Conservation (phyloP, 2,329 filamentous ascomycete genomes). For the Xylariomycetidae sp. region DNA sequence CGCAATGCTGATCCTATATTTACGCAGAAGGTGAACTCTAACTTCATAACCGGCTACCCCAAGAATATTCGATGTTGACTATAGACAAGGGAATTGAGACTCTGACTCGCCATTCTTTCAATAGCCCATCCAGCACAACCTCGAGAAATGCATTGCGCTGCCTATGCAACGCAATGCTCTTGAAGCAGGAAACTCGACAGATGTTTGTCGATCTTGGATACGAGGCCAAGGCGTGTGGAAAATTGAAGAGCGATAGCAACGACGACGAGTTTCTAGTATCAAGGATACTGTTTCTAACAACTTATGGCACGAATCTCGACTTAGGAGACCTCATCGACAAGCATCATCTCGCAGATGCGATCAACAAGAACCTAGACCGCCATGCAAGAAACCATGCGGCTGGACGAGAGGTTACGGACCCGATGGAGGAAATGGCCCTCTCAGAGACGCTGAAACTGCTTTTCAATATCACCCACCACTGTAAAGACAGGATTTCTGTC, state of each 20-base stretch:
- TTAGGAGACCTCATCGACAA: slow-evolving; percentile 62
- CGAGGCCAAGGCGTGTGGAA: slow-evolving; percentile 62
- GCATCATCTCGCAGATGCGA: slow-evolving; percentile 61
- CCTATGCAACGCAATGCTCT: slow-evolving; percentile 77
- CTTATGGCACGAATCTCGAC: slow-evolving; percentile 69
- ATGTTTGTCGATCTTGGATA: slow-evolving; percentile 68
- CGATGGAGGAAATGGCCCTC: slow-evolving; percentile 75
- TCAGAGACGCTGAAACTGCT: slow-evolving; percentile 80
- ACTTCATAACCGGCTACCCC: not conserved
- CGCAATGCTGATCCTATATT: slow-evolving; percentile 77
- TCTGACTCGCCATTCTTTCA: slow-evolving; percentile 69
- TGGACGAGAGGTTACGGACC: slow-evolving; percentile 33
- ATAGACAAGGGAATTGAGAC: slow-evolving; percentile 65
- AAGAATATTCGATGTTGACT: slow-evolving; percentile 10
- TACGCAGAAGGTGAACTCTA: slow-evolving; percentile 58
- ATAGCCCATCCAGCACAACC: slow-evolving; percentile 55
- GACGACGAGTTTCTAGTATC: slow-evolving; percentile 85
- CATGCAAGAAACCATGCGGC: slow-evolving; percentile 51
- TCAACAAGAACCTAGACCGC: slow-evolving; percentile 64
- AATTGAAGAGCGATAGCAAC: slow-evolving; percentile 65
- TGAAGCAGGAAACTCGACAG: slow-evolving; percentile 64
- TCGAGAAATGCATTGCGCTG: slow-evolving; percentile 76
- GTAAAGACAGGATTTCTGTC: slow-evolving; percentile 52
- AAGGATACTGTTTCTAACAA: slow-evolving; percentile 75
- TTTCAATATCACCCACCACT: slow-evolving; percentile 81